phyloP scores from a whole-genome alignment of 164 flowering plant species.

The Magnolia officinalis region DNA sequence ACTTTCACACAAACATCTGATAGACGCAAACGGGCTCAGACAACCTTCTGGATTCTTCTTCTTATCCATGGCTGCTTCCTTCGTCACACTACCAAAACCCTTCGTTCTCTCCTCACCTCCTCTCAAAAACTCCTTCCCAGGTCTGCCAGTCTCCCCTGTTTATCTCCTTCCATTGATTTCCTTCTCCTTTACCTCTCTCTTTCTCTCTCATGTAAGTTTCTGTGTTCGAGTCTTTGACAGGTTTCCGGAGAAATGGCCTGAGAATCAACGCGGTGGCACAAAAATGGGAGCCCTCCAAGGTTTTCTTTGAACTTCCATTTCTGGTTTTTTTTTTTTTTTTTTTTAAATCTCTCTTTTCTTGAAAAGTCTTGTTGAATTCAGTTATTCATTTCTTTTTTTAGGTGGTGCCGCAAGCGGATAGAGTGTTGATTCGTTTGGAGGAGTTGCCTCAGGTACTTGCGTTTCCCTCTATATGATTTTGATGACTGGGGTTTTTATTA shows the following conservation, averaged over 20 bases:
- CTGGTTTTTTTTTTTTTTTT: not conserved
- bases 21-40: not conserved
- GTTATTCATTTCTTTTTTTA: conserved; percentile 13
- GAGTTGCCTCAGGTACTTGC: conserved; percentile 60
- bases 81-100: conserved; percentile 40
- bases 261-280: conserved; percentile 54
- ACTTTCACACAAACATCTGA: not conserved
- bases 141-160: conserved; percentile 21
- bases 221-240: conserved; percentile 26
- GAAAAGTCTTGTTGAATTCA: too few relatives aligned
- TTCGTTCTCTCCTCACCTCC: conserved; percentile 14
- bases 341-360: not conserved
- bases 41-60: not conserved
- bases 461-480: not conserved
- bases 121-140: conserved; percentile 17
- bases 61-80: conserved; percentile 54
- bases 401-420: conserved; percentile 87
- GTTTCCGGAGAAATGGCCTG: conserved; percentile 30
- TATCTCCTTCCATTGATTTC: not conserved
- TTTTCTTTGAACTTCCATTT: conserved; percentile 5
- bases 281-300: conserved; percentile 83
- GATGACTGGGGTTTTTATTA: not conserved
- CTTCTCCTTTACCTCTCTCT: not conserved
- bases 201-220: not conserved
- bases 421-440: conserved; percentile 80